These are phyloP conservation scores for Populus hybrid DNA, from an alignment of 441 rosid genomes.

Conservation along the genomic window DNA sequence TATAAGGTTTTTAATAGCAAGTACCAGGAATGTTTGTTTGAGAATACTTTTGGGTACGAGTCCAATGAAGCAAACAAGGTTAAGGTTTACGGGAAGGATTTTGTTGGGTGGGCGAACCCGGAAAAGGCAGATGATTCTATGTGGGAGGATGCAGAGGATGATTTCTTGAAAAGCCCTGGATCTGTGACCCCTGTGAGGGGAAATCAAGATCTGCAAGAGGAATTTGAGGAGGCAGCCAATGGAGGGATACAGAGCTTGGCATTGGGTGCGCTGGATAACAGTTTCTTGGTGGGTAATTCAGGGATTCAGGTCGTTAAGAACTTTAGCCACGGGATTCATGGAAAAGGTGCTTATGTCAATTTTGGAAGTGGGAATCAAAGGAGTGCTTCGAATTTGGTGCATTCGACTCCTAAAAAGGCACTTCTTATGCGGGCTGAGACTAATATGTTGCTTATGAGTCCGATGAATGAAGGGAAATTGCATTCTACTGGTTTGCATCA, in stretches of 20 bases:
- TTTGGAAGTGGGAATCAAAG: conserved; percentile 46
- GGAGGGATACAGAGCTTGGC: conserved; percentile 96
- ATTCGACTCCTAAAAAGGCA: conserved; percentile 38
- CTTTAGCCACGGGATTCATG: conserved; percentile 87
- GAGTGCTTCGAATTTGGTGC: conserved; percentile 31
- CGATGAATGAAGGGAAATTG: conserved; percentile 55
- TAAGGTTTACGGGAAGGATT: conserved; percentile 87
- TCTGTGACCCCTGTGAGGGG: conserved; percentile 52
- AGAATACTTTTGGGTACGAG: conserved; percentile 79
- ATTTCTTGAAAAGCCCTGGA: conserved; percentile 52
- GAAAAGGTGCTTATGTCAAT: conserved; percentile 87
- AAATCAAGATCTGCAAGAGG: conserved; percentile 77
- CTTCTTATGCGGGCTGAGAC: conserved; percentile 62
- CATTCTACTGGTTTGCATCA: conserved; percentile 74
- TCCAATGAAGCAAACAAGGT: conserved; percentile 67
- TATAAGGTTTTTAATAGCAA: conserved; percentile 43
- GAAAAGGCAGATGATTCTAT: conserved; percentile 90
- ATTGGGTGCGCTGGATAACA: conserved; percentile 88
- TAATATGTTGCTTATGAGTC: too few species aligned
- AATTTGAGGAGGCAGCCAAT: conserved; percentile 81
- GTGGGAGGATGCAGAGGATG: conserved; percentile 96
- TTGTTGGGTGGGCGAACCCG: conserved; percentile 90
- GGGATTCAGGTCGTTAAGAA: conserved; percentile 95
- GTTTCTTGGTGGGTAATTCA: conserved; percentile 85
- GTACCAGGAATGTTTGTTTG: conserved; percentile 74